phyloP scores from a whole-genome alignment of 305 asterid species.

The Fraxinus angustifolia region DNA sequence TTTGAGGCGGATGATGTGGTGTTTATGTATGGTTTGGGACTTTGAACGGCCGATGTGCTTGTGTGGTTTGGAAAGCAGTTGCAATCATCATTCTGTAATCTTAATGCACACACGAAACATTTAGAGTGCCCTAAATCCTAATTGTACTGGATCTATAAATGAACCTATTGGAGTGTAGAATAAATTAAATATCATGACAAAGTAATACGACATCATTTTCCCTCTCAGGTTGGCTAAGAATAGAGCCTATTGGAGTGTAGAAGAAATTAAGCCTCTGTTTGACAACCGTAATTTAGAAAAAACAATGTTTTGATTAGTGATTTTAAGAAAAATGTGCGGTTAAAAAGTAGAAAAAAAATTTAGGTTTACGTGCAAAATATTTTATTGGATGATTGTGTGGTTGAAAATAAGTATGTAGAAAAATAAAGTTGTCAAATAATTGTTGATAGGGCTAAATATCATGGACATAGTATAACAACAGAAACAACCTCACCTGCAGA shows the following conservation, averaged over 20 bases:
- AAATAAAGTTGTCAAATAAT: background rate
- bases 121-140: background rate
- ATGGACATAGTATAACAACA: background rate
- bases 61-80: background rate
- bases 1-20: background rate
- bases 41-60: background rate
- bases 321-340: background rate
- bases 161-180: background rate
- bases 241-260: background rate
- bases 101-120: background rate
- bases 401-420: background rate
- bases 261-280: background rate
- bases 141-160: background rate
- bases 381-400: background rate
- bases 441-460: background rate
- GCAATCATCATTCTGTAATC: background rate
- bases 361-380: background rate
- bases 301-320: background rate
- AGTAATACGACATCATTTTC: background rate
- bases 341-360: background rate
- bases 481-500: conserved; percentile 45
- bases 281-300: background rate
- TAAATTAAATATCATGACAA: background rate
- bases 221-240: background rate
- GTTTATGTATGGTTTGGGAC: background rate